Percentiles rank a stretch among this genome's conserved stretches.
phyloP scores from a whole-genome alignment of 2,329 filamentous ascomycete genomes.

The Phialophora chinensis region DNA sequence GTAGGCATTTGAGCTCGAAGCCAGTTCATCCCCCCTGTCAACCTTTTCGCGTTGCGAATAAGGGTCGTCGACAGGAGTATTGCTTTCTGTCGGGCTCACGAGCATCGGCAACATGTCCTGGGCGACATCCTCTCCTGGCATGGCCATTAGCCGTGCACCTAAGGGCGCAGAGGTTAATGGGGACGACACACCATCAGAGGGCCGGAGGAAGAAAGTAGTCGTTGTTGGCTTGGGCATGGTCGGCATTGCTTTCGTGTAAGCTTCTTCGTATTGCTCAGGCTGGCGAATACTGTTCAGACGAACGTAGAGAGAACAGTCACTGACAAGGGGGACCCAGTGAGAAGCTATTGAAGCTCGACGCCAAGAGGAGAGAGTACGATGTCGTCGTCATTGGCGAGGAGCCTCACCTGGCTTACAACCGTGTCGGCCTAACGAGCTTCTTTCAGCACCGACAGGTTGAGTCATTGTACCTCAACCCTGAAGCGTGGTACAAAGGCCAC shows the following conservation, averaged over 20 bases:
- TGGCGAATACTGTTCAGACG: background rate
- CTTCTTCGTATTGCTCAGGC: conserved; percentile 31
- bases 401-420: conserved; percentile 85
- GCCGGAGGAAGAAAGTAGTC: conserved; percentile 70
- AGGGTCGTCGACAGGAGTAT: background rate
- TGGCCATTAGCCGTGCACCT: conserved; percentile 40
- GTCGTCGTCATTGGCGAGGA: conserved; percentile 89
- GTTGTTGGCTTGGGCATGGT: conserved; percentile 93
- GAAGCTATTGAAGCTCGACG: conserved; percentile 85
- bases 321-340: conserved; percentile 62
- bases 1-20: background rate
- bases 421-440: conserved; percentile 86
- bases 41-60: background rate
- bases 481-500: conserved; percentile 77
- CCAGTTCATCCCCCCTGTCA: background rate
- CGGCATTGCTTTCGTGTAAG: conserved; percentile 84
- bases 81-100: background rate
- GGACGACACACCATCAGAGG: conserved; percentile 28
- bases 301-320: background rate
- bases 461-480: conserved; percentile 84
- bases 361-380: conserved; percentile 74
- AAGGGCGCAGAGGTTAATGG: conserved; percentile 37
- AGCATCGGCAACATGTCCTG: conserved; percentile 20
- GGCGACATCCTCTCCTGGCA: conserved; percentile 39
- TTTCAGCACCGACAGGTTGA: conserved; percentile 86